Base-by-base conservation (phyloP, 768 basidiomycete genomes). In the Hortiboletus flavorubellus region DNA sequence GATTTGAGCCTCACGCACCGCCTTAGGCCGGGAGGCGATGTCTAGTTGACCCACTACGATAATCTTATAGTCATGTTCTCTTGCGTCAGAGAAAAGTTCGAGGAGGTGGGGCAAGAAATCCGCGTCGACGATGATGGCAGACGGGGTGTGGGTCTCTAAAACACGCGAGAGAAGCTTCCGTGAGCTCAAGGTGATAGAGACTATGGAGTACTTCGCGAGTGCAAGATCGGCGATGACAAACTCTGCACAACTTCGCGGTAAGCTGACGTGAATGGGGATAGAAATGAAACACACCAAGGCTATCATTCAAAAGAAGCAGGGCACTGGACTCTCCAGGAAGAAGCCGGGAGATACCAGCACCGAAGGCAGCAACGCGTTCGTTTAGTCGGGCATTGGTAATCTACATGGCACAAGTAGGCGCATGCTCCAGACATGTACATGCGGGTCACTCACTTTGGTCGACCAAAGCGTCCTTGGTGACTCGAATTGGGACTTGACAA, bases 181-280 rank as follows among this genome's bases (percentile, higher is more conserved):
- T 0, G 84, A 83, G 49, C 79, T 74, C 52, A 87, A 73, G 7
- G 85, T 92, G 65, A 86, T 77, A 0, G 89, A 87, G 3, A 79
- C 76, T 52, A 90, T 82, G 10, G 84, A 85, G 58, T 84, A 79
- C 7, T 82, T 80, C 2, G 86, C 84, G 41, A 94, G 78, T 2
- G 91, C 91, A 29, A 94, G 77, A 72, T 93, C 91, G 30, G 83
- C 76, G 44, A 93, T 81, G 64, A 93, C 64, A 67, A 89, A 94
- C 72, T 89, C 91, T 90, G 63, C 31, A 44, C 26, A 29, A 31
- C 21, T 39, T 54, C 31, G 23, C 37, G 44, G 34, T 23, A 23
- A 56, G 55, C 6, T 7, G 23, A 53, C 14, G 31, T 38, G 10
- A 21, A 43, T 2, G 26, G 34, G 10, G n/a, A 44, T 23, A 42